phyloP scores from a whole-genome alignment of 2,329 filamentous ascomycete genomes.

The Ascochyta koolunga region DNA sequence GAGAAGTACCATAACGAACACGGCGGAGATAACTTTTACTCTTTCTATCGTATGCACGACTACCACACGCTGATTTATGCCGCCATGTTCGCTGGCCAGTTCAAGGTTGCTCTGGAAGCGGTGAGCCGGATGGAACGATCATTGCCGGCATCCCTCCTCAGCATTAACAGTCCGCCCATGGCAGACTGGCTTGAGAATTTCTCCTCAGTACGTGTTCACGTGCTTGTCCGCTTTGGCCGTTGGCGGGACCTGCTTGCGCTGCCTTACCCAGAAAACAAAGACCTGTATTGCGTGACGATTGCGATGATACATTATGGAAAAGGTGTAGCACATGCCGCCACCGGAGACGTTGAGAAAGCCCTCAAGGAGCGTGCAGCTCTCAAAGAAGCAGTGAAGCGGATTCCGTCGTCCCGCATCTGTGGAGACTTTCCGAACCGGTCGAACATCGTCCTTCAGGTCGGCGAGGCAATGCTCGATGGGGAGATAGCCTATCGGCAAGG shows the following conservation, averaged over 20 bases:
- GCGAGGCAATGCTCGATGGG: slow-evolving; percentile 69
- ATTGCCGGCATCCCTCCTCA: slow-evolving; percentile 68
- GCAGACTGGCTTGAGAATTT: slow-evolving; percentile 80
- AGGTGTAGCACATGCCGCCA: slow-evolving; percentile 69
- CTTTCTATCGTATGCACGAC: slow-evolving; percentile 75
- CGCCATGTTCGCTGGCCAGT: slow-evolving; percentile 77
- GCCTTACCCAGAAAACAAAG: slow-evolving; percentile 61
- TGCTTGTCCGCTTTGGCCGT: slow-evolving; percentile 72
- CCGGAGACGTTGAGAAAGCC: slow-evolving; percentile 61
- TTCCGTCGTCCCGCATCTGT: slow-evolving; percentile 64
- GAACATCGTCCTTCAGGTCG: slow-evolving; percentile 66
- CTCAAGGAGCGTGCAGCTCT: slow-evolving; percentile 60
- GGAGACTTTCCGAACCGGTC: slow-evolving; percentile 72
- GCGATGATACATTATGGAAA: slow-evolving; percentile 72
- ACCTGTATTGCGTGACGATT: slow-evolving; percentile 72
- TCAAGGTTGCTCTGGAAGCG: slow-evolving; percentile 65
- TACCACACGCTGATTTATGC: slow-evolving; percentile 78
- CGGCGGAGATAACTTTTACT: slow-evolving; percentile 74
- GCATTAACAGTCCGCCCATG: slow-evolving; percentile 72
- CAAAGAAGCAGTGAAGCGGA: slow-evolving; percentile 54
- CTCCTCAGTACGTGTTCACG: slow-evolving; percentile 70
- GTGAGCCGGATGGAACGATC: slow-evolving; percentile 64
- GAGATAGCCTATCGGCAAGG: slow-evolving; percentile 73
- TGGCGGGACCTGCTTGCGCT: slow-evolving; percentile 71
- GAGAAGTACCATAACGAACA: slow-evolving; percentile 66